Evolutionary conservation across 2,329 filamentous ascomycete genomes (phyloP).

Genomic region (Monosporascus sp.): DNA sequence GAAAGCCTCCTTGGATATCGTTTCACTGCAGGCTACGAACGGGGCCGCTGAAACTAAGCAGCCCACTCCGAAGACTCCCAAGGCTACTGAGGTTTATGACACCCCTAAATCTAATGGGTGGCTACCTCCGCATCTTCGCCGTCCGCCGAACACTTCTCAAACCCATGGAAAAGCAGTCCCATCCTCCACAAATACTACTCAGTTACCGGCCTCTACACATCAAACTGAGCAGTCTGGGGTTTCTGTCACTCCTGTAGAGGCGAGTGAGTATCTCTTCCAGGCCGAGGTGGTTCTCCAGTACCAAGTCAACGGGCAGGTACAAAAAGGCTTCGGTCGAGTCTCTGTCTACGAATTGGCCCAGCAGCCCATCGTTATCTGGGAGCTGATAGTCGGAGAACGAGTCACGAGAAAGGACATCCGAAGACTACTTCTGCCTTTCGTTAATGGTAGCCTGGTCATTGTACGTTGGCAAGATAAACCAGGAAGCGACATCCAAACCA

Average conservation of each 20-base stretch:
- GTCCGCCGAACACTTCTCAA: too few relatives aligned
- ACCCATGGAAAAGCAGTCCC: too few relatives aligned
- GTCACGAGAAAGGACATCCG: conserved; percentile 14
- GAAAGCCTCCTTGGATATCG: too few relatives aligned
- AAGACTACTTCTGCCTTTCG: conserved; percentile 2
- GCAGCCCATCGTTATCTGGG: conserved; percentile 9
- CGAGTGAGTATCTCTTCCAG: background rate
- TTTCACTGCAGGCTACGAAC: too few relatives aligned
- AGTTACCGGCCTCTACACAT: too few relatives aligned
- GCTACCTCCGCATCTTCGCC: too few relatives aligned
- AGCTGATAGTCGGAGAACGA: conserved; percentile 3
- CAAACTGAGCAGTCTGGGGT: background rate
- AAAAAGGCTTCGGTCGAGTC: conserved; percentile 1
- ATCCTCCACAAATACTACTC: too few relatives aligned
- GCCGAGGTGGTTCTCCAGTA: background rate
- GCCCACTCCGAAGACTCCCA: too few relatives aligned
- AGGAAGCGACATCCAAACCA: background rate
- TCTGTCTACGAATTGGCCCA: conserved; percentile 8
- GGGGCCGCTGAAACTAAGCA: too few relatives aligned
- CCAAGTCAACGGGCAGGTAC: background rate
- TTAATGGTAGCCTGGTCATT: conserved; percentile 3
- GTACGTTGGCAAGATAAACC: conserved; percentile 6
- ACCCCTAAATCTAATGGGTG: too few relatives aligned
- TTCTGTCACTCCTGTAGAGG: background rate
- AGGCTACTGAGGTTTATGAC: too few relatives aligned